phyloP scores from a whole-genome alignment of 106 monocot genomes.

The Acorus calamus region DNA sequence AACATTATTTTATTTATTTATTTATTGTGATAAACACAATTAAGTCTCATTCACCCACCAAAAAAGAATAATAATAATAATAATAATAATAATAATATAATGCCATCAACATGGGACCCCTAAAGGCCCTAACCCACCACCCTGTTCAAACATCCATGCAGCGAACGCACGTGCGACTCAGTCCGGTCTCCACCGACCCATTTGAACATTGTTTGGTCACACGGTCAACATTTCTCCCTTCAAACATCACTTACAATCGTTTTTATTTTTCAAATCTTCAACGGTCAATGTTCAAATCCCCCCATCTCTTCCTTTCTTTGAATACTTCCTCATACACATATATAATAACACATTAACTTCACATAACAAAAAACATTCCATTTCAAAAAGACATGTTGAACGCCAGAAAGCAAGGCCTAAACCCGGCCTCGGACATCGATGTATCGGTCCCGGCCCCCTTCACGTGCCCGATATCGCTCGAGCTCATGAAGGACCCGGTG shows the following conservation, averaged over 20 bases:
- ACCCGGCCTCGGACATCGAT: background rate
- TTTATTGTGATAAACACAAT: too few relatives aligned
- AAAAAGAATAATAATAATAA: too few relatives aligned
- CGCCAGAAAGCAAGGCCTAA: background rate
- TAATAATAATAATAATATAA: too few relatives aligned
- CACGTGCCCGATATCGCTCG: slow-evolving; percentile 39
- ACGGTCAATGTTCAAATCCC: slow-evolving; percentile 5
- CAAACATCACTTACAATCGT: background rate
- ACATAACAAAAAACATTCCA: background rate
- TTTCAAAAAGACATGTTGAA: background rate
- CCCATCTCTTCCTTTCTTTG: too few relatives aligned
- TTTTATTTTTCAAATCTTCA: slow-evolving; percentile 3
- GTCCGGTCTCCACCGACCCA: too few relatives aligned
- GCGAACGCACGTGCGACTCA: too few relatives aligned
- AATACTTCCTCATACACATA: background rate
- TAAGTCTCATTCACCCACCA: too few relatives aligned
- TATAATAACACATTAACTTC: background rate
- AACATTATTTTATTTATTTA: too few relatives aligned
- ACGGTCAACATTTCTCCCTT: background rate
- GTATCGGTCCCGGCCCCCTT: slow-evolving; percentile 20
- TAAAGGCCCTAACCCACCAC: too few relatives aligned
- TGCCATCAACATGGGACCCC: too few relatives aligned
- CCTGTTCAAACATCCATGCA: too few relatives aligned
- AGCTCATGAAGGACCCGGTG: slow-evolving; percentile 42
- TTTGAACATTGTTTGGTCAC: background rate